Conservation (phyloP, 768 basidiomycete genomes). For the Trametes villosa region DNA sequence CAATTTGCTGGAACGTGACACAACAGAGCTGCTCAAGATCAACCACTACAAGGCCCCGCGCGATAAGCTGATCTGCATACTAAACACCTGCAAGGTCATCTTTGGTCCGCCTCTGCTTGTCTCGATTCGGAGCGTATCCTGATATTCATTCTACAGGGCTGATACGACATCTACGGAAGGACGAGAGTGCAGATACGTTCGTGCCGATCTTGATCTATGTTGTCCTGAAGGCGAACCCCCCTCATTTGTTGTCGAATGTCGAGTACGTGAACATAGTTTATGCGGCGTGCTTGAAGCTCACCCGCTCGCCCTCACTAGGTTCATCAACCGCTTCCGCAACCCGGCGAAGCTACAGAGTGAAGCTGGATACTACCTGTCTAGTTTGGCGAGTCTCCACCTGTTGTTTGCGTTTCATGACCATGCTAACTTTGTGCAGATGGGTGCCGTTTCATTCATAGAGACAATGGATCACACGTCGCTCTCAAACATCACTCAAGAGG, state of each 20-base stretch:
- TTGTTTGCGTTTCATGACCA: not conserved
- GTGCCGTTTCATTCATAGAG: conserved; percentile 96
- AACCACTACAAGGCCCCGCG: conserved; percentile 99
- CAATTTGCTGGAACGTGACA: not conserved
- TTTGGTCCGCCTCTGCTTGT: conserved; percentile 67
- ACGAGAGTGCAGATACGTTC: conserved; percentile 93
- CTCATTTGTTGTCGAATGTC: conserved; percentile 91
- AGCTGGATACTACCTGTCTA: conserved; percentile 95
- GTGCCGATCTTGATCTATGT: conserved; percentile 94
- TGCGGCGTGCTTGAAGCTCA: not conserved
- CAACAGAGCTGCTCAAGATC: conserved; percentile 87
- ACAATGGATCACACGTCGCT: conserved; percentile 96
- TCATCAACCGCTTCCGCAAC: conserved; percentile 94
- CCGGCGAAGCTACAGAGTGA: conserved; percentile 91
- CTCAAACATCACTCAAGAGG: conserved; percentile 91
- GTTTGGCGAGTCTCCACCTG: conserved; percentile 65
- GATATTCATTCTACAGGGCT: conserved; percentile 56
- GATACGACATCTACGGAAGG: conserved; percentile 82
- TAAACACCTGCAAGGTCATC: conserved; percentile 99
- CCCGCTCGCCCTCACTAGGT: conserved; percentile 50
- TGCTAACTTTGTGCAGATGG: conserved; percentile 62
- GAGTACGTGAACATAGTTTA: conserved; percentile 59
- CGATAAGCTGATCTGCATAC: conserved; percentile 96
- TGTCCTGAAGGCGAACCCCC: conserved; percentile 92
- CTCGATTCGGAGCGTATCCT: conserved; percentile 13